These are phyloP conservation scores for Thraustotheca clavata DNA, from an alignment of 352 stramenopile species.

Conservation along the genomic window DNA sequence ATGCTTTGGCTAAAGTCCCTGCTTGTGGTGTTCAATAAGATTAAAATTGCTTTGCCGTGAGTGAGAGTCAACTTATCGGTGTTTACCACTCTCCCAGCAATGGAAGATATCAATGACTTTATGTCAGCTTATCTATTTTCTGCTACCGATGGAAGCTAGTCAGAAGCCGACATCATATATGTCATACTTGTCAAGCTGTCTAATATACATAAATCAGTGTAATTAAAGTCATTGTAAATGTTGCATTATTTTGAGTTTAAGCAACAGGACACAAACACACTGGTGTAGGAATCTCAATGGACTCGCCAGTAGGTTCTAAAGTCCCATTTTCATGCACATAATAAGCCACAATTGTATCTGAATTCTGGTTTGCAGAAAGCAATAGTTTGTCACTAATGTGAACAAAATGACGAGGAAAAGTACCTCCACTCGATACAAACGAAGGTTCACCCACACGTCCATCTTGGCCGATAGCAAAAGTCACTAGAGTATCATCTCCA, in stretches of 20 bases:
- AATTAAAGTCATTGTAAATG: too few species aligned
- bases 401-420: constrained; percentile 4
- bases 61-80: too few species aligned
- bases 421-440: constrained; percentile 8
- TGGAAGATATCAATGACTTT: too few species aligned
- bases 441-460: not conserved
- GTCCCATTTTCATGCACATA: not conserved
- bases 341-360: constrained; percentile 10
- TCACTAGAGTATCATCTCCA: not conserved
- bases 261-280: not conserved
- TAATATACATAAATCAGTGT: too few species aligned
- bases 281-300: constrained; percentile 3
- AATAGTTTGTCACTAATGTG: constrained; percentile 1
- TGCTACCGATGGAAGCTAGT: too few species aligned
- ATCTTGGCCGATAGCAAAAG: not conserved
- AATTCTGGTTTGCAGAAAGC: constrained; percentile 16
- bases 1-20: not conserved
- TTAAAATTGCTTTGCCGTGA: too few species aligned
- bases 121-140: too few species aligned
- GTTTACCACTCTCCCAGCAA: too few species aligned
- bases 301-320: constrained; percentile 2
- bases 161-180: too few species aligned
- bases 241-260: too few species aligned
- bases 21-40: not conserved
- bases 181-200: too few species aligned